These are phyloP conservation scores for Candida coleopterorum DNA, from an alignment of 805 yeast genomes.

Conservation along the genomic window DNA sequence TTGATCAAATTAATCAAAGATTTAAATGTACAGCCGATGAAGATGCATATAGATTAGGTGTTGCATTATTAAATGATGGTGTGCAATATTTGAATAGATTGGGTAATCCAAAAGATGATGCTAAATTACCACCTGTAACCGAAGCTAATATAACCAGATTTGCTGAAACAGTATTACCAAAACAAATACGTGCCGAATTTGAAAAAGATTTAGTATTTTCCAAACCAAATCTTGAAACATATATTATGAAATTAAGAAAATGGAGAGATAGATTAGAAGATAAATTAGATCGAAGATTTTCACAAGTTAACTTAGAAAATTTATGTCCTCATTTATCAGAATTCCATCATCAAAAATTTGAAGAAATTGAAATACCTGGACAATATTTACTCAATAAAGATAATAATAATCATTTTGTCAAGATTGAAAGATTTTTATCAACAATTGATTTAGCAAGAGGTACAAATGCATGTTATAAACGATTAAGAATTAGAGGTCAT, in stretches of 20 bases:
- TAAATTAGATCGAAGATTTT: constrained; percentile 79
- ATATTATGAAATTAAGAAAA: constrained; percentile 73
- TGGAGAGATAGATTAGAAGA: constrained; percentile 95
- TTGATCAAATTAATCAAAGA: constrained; percentile 90
- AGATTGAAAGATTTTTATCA: constrained; percentile 90
- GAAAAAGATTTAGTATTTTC: constrained; percentile 84
- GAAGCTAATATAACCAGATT: constrained; percentile 83
- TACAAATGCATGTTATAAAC: constrained; percentile 82
- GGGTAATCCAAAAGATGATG: constrained; percentile 83
- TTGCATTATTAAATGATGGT: constrained; percentile 90
- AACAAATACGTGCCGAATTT: constrained; percentile 82
- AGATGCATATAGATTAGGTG: constrained; percentile 90
- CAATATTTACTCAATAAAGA: constrained; percentile 88
- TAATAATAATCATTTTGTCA: constrained; percentile 82
- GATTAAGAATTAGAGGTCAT: constrained; percentile 85
- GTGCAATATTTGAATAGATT: constrained; percentile 83
- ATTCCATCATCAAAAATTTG: constrained; percentile 97
- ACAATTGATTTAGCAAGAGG: constrained; percentile 85
- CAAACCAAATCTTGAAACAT: constrained; percentile 84
- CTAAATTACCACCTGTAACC: constrained; percentile 84
- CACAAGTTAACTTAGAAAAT: constrained; percentile 77
- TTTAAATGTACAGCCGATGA: constrained; percentile 94
- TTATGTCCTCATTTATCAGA: constrained; percentile 93
- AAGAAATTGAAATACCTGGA: constrained; percentile 96
- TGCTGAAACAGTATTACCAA: constrained; percentile 90